These are phyloP conservation scores for Marasmius fiardii DNA, from an alignment of 1,284 basidiomycete species.

Conservation along the genomic window DNA sequence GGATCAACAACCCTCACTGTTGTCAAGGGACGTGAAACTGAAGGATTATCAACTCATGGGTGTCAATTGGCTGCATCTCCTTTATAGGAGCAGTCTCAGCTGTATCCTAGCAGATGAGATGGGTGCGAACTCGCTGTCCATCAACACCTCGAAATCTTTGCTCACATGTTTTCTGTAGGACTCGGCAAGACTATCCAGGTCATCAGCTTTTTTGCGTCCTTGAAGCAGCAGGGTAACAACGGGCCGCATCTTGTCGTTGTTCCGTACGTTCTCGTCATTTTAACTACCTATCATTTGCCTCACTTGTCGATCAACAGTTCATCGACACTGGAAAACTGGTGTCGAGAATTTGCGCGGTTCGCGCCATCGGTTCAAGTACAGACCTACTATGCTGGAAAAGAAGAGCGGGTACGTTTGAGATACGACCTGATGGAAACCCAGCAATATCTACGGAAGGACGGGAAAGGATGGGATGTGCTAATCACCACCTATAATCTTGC, in stretches of 20 bases:
- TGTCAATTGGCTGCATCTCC: slow-evolving; percentile 94
- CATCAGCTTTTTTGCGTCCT: slow-evolving; percentile 90
- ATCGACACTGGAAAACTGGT: slow-evolving; percentile 98
- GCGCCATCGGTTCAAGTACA: slow-evolving; percentile 85
- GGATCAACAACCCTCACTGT: slow-evolving; percentile 68
- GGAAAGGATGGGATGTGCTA: slow-evolving; percentile 85
- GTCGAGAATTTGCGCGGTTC: slow-evolving; percentile 91
- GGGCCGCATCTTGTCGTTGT: slow-evolving; percentile 96
- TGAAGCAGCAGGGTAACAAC: slow-evolving; percentile 73
- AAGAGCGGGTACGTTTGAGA: slow-evolving; percentile 79
- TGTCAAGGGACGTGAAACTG: slow-evolving; percentile 72
- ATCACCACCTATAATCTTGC: slow-evolving; percentile 97
- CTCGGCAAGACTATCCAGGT: slow-evolving; percentile 99
- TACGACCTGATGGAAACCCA: slow-evolving; percentile 65
- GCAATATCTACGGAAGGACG: slow-evolving; percentile 36
- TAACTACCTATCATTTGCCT: slow-evolving; percentile 32
- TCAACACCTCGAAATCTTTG: no score
- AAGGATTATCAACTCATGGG: slow-evolving; percentile 98
- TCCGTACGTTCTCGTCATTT: slow-evolving; percentile 59
- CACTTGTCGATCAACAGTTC: slow-evolving; percentile 49
- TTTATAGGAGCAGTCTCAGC: slow-evolving; percentile 80
- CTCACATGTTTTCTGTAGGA: slow-evolving; percentile 54
- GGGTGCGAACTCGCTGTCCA: slow-evolving; percentile 53
- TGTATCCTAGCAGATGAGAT: slow-evolving; percentile 99
- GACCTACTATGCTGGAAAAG: slow-evolving; percentile 93